These are phyloP conservation scores for Stereocaulon alpinum DNA, from an alignment of 495 filamentous ascomycete genomes.

Conservation along the genomic window DNA sequence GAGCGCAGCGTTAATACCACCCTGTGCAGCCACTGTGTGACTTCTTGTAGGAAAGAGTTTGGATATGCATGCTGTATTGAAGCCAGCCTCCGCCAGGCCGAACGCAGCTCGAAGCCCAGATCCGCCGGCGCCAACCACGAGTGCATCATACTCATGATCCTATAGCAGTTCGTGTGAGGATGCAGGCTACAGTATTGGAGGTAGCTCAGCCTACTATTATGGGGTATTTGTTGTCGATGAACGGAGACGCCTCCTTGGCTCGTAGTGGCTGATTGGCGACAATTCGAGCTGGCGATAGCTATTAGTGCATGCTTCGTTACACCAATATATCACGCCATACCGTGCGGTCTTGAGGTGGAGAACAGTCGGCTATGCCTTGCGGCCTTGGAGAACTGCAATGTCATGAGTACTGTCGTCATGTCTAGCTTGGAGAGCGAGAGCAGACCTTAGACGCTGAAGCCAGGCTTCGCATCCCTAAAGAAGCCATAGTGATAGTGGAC, in stretches of 20 bases:
- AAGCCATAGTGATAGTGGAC: slow-evolving; percentile 36
- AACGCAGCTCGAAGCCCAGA: slow-evolving; percentile 91
- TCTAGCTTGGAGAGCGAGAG: slow-evolving; percentile 17
- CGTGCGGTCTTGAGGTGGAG: slow-evolving; percentile 72
- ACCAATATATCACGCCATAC: slow-evolving; percentile 40
- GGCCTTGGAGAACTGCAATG: slow-evolving; percentile 35
- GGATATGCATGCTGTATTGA: slow-evolving; percentile 96
- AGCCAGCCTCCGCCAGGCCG: slow-evolving; percentile 91
- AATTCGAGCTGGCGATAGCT: slow-evolving; percentile 50
- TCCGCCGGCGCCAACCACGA: slow-evolving; percentile 91
- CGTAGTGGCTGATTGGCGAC: slow-evolving; percentile 74
- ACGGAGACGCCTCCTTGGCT: slow-evolving; percentile 80
- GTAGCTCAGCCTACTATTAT: slow-evolving; percentile 61
- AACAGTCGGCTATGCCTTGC: slow-evolving; percentile 56
- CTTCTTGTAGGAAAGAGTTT: slow-evolving; percentile 94
- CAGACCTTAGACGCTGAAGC: slow-evolving; percentile 47
- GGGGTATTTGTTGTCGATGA: slow-evolving; percentile 77
- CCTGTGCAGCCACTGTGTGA: slow-evolving; percentile 92
- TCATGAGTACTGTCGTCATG: slow-evolving; percentile 20
- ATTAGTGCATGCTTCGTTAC: slow-evolving; percentile 28
- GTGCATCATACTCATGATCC: slow-evolving; percentile 75
- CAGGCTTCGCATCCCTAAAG: slow-evolving; percentile 48
- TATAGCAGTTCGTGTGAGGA: slow-evolving; percentile 22
- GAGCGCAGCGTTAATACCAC: slow-evolving; percentile 90
- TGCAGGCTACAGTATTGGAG: not conserved